phyloP scores from a whole-genome alignment of 306 rosid species.

The Astragalus membranaceus region DNA sequence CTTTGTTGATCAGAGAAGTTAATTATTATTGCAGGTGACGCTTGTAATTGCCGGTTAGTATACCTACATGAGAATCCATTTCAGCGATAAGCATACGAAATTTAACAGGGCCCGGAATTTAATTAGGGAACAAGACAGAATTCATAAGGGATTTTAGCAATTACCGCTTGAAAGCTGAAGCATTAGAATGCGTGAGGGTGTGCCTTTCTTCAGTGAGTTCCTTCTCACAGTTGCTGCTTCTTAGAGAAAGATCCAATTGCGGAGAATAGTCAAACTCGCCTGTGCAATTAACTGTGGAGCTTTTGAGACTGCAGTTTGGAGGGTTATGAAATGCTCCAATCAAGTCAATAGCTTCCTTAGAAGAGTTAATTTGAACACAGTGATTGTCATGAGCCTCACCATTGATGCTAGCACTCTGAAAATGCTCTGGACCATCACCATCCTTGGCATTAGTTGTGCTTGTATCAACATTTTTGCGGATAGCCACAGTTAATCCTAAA shows the following conservation, averaged over 20 bases:
- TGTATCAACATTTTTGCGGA: conserved; percentile 32
- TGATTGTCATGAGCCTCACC: conserved; percentile 55
- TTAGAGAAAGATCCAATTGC: conserved; percentile 79
- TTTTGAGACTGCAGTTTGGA: conserved; percentile 36
- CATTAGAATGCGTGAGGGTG: conserved; percentile 62
- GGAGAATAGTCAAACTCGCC: conserved; percentile 49
- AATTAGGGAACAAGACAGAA: background rate
- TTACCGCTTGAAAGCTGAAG: conserved; percentile 87
- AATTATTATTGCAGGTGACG: conserved; percentile 26
- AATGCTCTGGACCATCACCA: conserved; percentile 36
- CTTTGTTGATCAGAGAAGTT: conserved; percentile 39
- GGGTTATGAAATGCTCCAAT: conserved; percentile 47
- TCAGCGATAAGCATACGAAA: conserved; percentile 14
- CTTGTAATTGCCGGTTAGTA: conserved; percentile 49
- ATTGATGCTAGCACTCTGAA: conserved; percentile 26
- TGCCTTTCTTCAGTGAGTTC: conserved; percentile 48
- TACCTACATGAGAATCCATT: conserved; percentile 51
- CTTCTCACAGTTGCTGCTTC: conserved; percentile 53
- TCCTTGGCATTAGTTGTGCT: conserved; percentile 36
- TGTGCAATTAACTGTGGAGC: conserved; percentile 42
- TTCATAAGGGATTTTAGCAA: conserved; percentile 1
- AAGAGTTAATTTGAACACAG: conserved; percentile 39
- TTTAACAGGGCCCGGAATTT: background rate
- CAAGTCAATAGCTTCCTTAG: conserved; percentile 63
- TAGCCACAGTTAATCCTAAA: conserved; percentile 40